These are phyloP conservation scores for Aureobasidium sp. DNA, from an alignment of 2,329 filamentous ascomycete genomes.

Conservation along the genomic window DNA sequence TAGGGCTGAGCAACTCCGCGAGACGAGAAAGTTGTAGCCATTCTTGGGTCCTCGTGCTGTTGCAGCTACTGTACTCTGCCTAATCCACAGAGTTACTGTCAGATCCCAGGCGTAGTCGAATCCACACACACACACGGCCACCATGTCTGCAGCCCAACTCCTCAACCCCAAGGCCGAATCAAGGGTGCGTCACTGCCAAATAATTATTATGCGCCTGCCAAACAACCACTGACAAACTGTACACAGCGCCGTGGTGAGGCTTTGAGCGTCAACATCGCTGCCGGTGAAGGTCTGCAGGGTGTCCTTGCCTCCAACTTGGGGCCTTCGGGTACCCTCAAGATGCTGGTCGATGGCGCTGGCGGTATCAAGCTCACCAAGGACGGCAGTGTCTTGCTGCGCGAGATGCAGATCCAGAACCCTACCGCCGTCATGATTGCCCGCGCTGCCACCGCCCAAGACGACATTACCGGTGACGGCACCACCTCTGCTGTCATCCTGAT, in stretches of 20 bases:
- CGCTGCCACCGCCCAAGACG: slow-evolving; percentile 93
- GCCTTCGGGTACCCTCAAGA: slow-evolving; percentile 90
- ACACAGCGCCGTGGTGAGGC: slow-evolving; percentile 88
- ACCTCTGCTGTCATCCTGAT: slow-evolving; percentile 93
- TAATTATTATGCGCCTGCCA: slow-evolving; percentile 3
- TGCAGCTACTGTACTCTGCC: not conserved
- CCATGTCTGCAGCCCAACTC: slow-evolving; percentile 94
- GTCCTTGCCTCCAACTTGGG: slow-evolving; percentile 95
- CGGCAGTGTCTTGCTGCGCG: slow-evolving; percentile 72
- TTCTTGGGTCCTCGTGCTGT: too few species aligned
- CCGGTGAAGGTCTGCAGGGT: slow-evolving; percentile 68
- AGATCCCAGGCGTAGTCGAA: not conserved
- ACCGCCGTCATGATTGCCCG: slow-evolving; percentile 76
- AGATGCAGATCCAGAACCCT: slow-evolving; percentile 95
- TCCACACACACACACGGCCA: slow-evolving; percentile 16
- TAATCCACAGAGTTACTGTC: not conserved
- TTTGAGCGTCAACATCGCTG: slow-evolving; percentile 91
- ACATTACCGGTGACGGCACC: slow-evolving; percentile 96
- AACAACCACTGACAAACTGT: slow-evolving; percentile 32
- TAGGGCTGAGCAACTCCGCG: not conserved
- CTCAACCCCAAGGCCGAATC: slow-evolving; percentile 99
- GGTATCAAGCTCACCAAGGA: slow-evolving; percentile 98
- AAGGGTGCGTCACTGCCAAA: slow-evolving; percentile 51
- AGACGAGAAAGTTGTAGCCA: slow-evolving; percentile 2
- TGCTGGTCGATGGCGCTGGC: slow-evolving; percentile 61